Conservation (phyloP, 1,284 basidiomycete genomes). For the Naganishia liquefaciens region DNA sequence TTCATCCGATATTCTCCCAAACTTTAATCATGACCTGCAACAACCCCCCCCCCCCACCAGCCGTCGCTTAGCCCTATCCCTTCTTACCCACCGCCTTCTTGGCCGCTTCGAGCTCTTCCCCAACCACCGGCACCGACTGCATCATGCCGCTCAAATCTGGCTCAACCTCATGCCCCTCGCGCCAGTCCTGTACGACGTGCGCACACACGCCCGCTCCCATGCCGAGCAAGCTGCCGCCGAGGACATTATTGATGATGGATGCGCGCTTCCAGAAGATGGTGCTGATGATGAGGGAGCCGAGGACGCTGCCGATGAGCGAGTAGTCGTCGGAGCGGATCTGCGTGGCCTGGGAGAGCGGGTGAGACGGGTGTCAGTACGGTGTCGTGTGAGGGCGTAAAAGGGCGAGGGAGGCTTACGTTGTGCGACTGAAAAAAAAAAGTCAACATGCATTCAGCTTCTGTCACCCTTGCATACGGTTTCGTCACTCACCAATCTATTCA, state of each 20-base stretch:
- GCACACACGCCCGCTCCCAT: constrained; percentile 47
- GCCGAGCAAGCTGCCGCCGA: constrained; percentile 49
- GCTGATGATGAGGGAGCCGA: constrained; percentile 46
- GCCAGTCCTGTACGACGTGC: constrained; percentile 42
- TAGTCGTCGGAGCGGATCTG: constrained; percentile 51
- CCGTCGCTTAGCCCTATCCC: constrained; percentile 9
- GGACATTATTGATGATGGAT: constrained; percentile 40
- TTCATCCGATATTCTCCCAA: no score
- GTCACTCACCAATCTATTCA: constrained; percentile 45
- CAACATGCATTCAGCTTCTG: not conserved
- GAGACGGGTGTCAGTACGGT: no score
- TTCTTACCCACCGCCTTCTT: constrained; percentile 29
- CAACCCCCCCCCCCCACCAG: no score
- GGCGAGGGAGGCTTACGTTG: no score
- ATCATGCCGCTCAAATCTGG: constrained; percentile 47
- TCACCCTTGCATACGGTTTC: not conserved
- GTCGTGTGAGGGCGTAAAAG: no score
- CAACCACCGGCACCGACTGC: constrained; percentile 33
- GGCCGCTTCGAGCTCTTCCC: constrained; percentile 24
- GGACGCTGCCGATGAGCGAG: constrained; percentile 47
- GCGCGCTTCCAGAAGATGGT: constrained; percentile 49
- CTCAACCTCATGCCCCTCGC: constrained; percentile 42
- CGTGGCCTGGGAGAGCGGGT: constrained; percentile 27
- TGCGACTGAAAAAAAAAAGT: constrained; percentile 4
- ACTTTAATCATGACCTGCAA: no score